Evolutionary conservation across 768 basidiomycete genomes (phyloP), one percentile per base, ranked within the genome.

Genomic region (Tricholoma terreum): DNA sequence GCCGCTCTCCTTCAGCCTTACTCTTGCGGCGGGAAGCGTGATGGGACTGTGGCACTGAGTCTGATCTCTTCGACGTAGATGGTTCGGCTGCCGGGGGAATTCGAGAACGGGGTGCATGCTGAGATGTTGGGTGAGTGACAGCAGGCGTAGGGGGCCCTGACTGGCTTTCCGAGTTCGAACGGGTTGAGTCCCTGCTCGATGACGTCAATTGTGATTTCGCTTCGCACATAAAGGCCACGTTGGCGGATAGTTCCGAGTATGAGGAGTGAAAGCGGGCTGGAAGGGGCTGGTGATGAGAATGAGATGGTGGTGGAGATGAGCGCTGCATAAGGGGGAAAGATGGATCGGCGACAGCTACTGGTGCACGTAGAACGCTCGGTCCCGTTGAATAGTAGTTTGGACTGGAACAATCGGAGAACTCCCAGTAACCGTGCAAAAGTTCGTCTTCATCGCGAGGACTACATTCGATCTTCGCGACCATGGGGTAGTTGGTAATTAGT

Each of bases 241-340:
- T 63, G 2, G 63, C 56, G 11, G 61, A 55, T 3, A 71, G 61
- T 33, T 69, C 67, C 1, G 71, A 70, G 46, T 73, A 66, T 9
- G 58, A 43, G 6, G 71, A 70, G 15, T 57, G 58, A 35, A 66
- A 62, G 3, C 24, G 50, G 24, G 31, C 45, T 1, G 52, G 52
- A 43, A 54, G 27, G n/a, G 40, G 52, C 9, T 55, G 24, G 31
- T 65, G 50, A 14, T 31, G 40, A 5, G 40, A 31, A 6, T 33
- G 52, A 22, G 14, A 36, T 12, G 15, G 17, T 14, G 52, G 52
- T 22, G 36, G 21, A 36, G 33, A 27, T 17, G 27, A 15, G 10
- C 27, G 46, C 2, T 10, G 2, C 6, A 30, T 10, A 7, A 7
- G 24, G 2, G 24, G 24, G 14, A 27, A 27, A 15, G 45, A 15